Evolutionary conservation across 148 eudicot species (phyloP).

Genomic region (Vaccinium corymbosum): DNA sequence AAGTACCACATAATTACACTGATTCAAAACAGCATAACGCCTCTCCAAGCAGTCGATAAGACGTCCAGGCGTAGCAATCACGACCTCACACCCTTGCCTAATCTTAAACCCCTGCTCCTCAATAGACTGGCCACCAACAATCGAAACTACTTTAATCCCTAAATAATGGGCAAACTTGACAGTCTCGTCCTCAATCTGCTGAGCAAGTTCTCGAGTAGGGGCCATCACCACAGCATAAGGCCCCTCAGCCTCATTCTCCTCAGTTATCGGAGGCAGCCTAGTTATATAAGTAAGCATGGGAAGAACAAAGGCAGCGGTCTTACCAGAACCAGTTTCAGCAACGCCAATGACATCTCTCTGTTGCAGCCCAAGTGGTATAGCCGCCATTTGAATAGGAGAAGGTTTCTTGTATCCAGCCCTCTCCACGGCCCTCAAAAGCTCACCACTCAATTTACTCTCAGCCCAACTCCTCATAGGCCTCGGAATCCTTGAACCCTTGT

Average conservation of each 20-base stretch:
- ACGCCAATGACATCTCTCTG: conserved; percentile 45
- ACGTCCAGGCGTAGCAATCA: conserved; percentile 85
- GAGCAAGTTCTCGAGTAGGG: conserved; percentile 84
- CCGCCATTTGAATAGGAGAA: conserved; percentile 46
- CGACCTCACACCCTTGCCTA: conserved; percentile 81
- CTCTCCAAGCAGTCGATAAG: conserved; percentile 73
- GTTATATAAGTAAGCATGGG: conserved; percentile 53
- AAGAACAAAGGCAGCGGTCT: conserved; percentile 52
- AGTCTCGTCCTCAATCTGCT: conserved; percentile 85
- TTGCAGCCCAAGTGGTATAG: conserved; percentile 44
- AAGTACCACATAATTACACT: conserved; percentile 81
- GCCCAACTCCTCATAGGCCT: conserved; percentile 79
- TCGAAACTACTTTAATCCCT: conserved; percentile 75
- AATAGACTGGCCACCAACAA: conserved; percentile 89
- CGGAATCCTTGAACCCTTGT: conserved; percentile 76
- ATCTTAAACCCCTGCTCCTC: conserved; percentile 82
- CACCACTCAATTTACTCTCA: conserved; percentile 61
- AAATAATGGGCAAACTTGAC: conserved; percentile 68
- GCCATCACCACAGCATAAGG: conserved; percentile 94
- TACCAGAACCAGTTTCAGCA: conserved; percentile 52
- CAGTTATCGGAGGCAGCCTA: conserved; percentile 40
- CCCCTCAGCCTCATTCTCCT: conserved; percentile 66
- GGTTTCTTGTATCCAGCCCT: conserved; percentile 41
- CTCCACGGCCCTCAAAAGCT: conserved; percentile 67
- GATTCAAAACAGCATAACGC: conserved; percentile 62